Conservation (phyloP, 371 early-diverging fungal genomes). For the Paramicrosporidium saccamoebae region DNA sequence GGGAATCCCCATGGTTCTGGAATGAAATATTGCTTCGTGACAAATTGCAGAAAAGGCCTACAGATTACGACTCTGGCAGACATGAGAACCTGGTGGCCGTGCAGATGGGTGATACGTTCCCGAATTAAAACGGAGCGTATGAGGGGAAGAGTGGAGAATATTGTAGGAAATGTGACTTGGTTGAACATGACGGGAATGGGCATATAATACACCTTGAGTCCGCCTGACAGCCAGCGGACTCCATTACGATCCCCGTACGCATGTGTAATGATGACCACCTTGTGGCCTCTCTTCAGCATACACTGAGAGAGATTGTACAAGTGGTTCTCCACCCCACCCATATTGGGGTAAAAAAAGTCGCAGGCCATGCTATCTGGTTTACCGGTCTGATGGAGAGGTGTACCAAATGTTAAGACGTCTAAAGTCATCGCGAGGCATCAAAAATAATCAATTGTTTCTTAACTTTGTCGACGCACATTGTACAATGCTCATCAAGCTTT, state of each 20-base stretch:
- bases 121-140: slow-evolving; percentile 65
- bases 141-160: slow-evolving; percentile 65
- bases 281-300: slow-evolving; percentile 67
- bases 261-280: slow-evolving; percentile 65
- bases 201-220: slow-evolving; percentile 90
- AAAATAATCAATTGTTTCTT: no score
- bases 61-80: no score
- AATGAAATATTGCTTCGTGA: slow-evolving; percentile 85
- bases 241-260: slow-evolving; percentile 51
- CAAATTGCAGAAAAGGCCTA: slow-evolving; percentile 78
- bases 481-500: no score
- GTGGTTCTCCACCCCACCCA: slow-evolving; percentile 96
- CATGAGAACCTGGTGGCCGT: slow-evolving; percentile 49
- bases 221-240: slow-evolving; percentile 60
- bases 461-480: no score
- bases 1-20: slow-evolving; percentile 72
- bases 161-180: slow-evolving; percentile 69
- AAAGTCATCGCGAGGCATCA: no score
- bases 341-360: slow-evolving; percentile 93
- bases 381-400: no score
- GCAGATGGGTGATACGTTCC: slow-evolving; percentile 78
- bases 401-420: no score
- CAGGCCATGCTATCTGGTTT: slow-evolving; percentile 37
- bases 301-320: slow-evolving; percentile 65
- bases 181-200: slow-evolving; percentile 50